phyloP scores from a whole-genome alignment of 225 moss, liverwort and hornwort genomes.

The Ulota crispa region DNA sequence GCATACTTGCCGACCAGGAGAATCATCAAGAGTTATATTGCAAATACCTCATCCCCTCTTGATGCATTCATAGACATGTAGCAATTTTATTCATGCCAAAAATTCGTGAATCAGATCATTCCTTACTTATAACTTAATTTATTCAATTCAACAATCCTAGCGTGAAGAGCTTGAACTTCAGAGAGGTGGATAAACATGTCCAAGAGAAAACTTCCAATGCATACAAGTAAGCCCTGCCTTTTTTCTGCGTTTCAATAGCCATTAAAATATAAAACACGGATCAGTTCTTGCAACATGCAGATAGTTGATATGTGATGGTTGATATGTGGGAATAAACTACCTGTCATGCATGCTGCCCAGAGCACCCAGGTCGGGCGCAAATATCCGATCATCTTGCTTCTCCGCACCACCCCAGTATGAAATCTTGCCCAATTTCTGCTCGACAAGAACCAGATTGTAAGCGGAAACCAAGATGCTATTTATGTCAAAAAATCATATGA shows the following conservation, averaged over 20 bases:
- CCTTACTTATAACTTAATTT: background rate
- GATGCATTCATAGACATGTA: background rate
- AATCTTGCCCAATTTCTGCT: slow-evolving; percentile 75
- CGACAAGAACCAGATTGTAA: background rate
- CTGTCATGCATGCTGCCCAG: slow-evolving; percentile 81
- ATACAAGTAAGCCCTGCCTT: background rate
- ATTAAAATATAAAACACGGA: background rate
- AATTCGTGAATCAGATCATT: background rate
- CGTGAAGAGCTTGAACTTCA: background rate
- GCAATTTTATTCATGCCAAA: slow-evolving; percentile 7
- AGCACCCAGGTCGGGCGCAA: slow-evolving; percentile 85
- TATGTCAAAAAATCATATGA: background rate
- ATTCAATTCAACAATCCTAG: background rate
- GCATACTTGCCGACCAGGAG: background rate
- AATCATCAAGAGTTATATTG: background rate
- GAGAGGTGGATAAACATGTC: background rate
- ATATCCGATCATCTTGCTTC: slow-evolving; percentile 72
- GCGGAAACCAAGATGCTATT: background rate
- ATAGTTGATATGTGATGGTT: background rate
- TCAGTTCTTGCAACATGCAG: background rate
- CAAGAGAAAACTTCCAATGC: background rate
- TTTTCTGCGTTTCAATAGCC: background rate
- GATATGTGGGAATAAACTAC: slow-evolving; percentile 33
- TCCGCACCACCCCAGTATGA: slow-evolving; percentile 97
- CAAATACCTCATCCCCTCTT: background rate